Conservation (phyloP, 768 basidiomycete species). For the Suillus discolor region DNA sequence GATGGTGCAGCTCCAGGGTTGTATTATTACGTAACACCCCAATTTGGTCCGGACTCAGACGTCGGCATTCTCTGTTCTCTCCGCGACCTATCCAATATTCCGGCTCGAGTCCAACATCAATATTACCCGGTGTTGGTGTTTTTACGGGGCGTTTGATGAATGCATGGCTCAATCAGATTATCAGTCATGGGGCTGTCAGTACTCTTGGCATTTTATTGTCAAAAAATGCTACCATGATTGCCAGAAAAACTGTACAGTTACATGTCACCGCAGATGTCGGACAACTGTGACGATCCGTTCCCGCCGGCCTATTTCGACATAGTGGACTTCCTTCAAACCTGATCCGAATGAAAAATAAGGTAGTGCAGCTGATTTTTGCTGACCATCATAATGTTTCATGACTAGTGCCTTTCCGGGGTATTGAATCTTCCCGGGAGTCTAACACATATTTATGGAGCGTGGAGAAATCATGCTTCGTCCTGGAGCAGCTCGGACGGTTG, state of each 20-base stretch:
- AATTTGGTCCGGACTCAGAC: too few species aligned
- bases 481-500: not conserved
- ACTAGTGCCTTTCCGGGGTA: not conserved
- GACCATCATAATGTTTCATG: not conserved
- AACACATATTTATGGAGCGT: not conserved
- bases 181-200: too few species aligned
- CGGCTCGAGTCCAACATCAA: not conserved
- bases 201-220: not conserved
- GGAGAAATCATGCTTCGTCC: not conserved
- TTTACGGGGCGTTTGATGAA: not conserved
- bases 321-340: not conserved
- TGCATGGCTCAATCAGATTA: not conserved
- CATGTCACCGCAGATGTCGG: not conserved
- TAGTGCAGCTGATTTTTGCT: not conserved
- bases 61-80: too few species aligned
- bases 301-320: not conserved
- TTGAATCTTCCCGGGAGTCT: not conserved
- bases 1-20: not conserved
- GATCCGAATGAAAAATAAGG: not conserved
- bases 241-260: not conserved
- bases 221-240: not conserved
- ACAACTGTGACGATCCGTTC: not conserved
- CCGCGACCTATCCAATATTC: not conserved
- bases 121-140: not conserved
- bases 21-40: not conserved